Conservation (phyloP, 2,329 filamentous ascomycete genomes). For the Kalmusia sp. region DNA sequence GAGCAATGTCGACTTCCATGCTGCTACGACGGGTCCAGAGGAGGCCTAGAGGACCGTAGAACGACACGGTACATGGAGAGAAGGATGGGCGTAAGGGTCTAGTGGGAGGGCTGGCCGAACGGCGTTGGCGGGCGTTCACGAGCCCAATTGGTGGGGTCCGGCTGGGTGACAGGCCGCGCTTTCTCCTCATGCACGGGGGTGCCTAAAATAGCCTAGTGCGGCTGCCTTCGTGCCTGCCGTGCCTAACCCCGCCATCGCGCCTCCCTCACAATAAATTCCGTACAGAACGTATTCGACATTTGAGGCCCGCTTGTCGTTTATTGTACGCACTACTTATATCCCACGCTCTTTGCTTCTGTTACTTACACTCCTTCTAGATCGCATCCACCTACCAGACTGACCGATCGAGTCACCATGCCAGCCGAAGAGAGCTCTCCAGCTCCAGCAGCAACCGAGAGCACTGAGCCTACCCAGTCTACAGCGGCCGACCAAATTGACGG, state of each 20-base stretch:
- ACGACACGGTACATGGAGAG: conserved; percentile 34
- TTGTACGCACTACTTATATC: neutral
- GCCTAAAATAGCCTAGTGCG: conserved; percentile 7
- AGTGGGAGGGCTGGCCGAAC: conserved; percentile 31
- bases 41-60: conserved; percentile 25
- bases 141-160: conserved; percentile 38
- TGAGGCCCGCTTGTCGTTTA: neutral
- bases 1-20: conserved; percentile 85
- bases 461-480: neutral
- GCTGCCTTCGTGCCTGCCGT: neutral
- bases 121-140: conserved; percentile 28
- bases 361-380: neutral
- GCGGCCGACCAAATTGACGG: conserved; percentile 54
- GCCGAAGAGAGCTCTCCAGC: neutral
- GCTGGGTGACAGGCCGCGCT: conserved; percentile 26
- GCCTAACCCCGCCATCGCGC: neutral
- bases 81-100: conserved; percentile 21
- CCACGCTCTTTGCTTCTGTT: neutral
- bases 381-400: neutral
- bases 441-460: neutral
- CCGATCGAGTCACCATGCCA: conserved; percentile 3
- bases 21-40: conserved; percentile 23
- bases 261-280: neutral
- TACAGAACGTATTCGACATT: neutral
- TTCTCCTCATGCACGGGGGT: neutral